phyloP scores from a whole-genome alignment of 2,329 filamentous ascomycete genomes.

The Penicillium sp. region DNA sequence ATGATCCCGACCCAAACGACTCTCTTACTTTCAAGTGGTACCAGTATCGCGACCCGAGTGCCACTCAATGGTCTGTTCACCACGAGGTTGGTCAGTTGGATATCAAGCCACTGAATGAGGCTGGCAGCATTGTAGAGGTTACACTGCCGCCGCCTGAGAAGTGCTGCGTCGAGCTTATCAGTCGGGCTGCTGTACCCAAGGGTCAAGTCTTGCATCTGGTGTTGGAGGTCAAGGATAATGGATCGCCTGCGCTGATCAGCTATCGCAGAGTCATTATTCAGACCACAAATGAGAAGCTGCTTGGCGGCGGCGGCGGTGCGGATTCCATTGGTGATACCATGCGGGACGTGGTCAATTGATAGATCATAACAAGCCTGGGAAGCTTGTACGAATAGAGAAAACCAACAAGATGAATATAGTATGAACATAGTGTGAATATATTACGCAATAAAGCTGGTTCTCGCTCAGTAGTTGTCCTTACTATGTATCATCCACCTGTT shows the following conservation, averaged over 20 bases:
- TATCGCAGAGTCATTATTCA: slow-evolving; percentile 32
- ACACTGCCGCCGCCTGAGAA: slow-evolving; percentile 24
- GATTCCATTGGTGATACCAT: slow-evolving; percentile 19
- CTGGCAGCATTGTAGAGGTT: slow-evolving; percentile 18
- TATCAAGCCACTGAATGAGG: slow-evolving; percentile 19
- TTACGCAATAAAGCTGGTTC: background rate
- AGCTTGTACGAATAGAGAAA: background rate
- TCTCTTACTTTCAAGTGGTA: slow-evolving; percentile 30
- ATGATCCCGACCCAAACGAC: slow-evolving; percentile 29
- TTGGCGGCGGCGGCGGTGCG: slow-evolving; percentile 15
- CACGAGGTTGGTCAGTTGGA: slow-evolving; percentile 22
- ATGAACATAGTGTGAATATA: background rate
- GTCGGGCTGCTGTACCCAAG: slow-evolving; percentile 18
- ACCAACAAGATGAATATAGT: background rate
- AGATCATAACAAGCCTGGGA: background rate
- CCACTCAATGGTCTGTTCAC: slow-evolving; percentile 20
- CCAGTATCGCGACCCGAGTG: slow-evolving; percentile 30
- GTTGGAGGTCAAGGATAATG: slow-evolving; percentile 28
- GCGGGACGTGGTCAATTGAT: slow-evolving; percentile 9
- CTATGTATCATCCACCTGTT: slow-evolving; percentile 15
- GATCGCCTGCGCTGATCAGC: slow-evolving; percentile 25
- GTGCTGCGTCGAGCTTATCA: slow-evolving; percentile 25
- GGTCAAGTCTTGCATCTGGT: slow-evolving; percentile 28
- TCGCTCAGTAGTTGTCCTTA: background rate
- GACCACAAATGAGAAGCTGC: slow-evolving; percentile 20